Evolutionary conservation across 1,284 basidiomycete species (phyloP), one percentile per base, ranked within the genome.

Genomic region (Rhodotorula sp.): DNA sequence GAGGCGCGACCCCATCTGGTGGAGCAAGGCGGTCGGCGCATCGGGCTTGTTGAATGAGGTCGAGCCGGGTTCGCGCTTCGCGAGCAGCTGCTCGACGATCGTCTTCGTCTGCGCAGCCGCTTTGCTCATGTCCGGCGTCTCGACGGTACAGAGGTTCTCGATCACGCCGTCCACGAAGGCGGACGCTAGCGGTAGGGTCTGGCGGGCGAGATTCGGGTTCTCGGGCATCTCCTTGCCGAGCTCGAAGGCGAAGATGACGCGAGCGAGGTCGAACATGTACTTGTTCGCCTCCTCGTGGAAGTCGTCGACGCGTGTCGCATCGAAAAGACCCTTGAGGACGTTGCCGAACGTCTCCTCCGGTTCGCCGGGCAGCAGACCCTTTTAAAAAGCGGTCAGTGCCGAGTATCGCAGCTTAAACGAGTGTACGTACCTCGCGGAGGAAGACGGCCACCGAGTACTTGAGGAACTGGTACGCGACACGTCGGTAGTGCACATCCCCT

Each of bases 1-100:
- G 81, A 95, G 90, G 22, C 91, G 86, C 71, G 86, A 86, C 5
- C 89, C 87, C 61, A 97, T 84, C 71, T 91, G 88, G 76, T 91
- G 87, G 57, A 95, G 56, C 34, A 78, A 59, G 81, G 62, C 89
- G 86, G 28, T 77, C 68, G 73, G 80, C 77, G 79, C 70, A 59
- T 78, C 75, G 37, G 40, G 34, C 40, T 44, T 44, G 47, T 75
- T 37, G 26, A 48, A 47, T 11, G 24, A 22, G 37, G 56, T 44
- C 22, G 51, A 30, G 37, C 26, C n/a, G 24, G 56, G 18, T 30
- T 57, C 28, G 55, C 69, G 62, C 22, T 48, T 50, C 9, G 64
- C 58, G 34, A 60, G n/a, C 50, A 73, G 64, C 26, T 64, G 56
- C 31, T 69, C 69, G 48, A 72, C 53, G 61, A 72, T 55, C 11